These are phyloP conservation scores for Priceomyces carsonii DNA, from an alignment of 805 yeast genomes.

Conservation along the genomic window DNA sequence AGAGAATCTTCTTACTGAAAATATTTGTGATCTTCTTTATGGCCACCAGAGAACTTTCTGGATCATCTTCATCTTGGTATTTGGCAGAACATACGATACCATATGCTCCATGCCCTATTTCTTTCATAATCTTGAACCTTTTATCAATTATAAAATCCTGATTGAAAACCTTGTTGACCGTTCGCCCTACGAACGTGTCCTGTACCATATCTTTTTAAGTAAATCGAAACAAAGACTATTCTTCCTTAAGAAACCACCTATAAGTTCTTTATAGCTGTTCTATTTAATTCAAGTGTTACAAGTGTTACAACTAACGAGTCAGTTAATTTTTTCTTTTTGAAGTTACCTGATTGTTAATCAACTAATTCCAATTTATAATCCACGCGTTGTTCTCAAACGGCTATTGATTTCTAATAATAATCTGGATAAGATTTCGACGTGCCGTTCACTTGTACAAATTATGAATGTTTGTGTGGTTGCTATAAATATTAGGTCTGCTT, in stretches of 20 bases:
- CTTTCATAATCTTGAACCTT: constrained; percentile 85
- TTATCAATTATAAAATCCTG: constrained; percentile 93
- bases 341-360: no score
- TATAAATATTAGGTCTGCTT: no score
- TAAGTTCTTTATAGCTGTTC: no score
- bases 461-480: no score
- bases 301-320: no score
- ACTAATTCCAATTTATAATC: no score
- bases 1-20: constrained; percentile 84
- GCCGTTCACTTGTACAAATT: no score
- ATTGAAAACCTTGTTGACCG: constrained; percentile 49
- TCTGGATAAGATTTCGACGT: no score
- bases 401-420: no score
- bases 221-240: neutral
- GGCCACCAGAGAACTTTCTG: constrained; percentile 61
- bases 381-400: no score
- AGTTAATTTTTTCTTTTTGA: no score
- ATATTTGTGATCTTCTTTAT: constrained; percentile 95
- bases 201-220: constrained; percentile 7
- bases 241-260: neutral
- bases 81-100: constrained; percentile 96
- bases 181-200: constrained; percentile 27
- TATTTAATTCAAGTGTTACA: no score
- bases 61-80: constrained; percentile 64
- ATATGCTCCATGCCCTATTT: constrained; percentile 96